A percentile compares a stretch with the other conserved stretches of the same genome.
These are phyloP conservation scores for Glebionis coronaria DNA, from an alignment of 129 eudicot genomes.

Conservation along the genomic window DNA sequence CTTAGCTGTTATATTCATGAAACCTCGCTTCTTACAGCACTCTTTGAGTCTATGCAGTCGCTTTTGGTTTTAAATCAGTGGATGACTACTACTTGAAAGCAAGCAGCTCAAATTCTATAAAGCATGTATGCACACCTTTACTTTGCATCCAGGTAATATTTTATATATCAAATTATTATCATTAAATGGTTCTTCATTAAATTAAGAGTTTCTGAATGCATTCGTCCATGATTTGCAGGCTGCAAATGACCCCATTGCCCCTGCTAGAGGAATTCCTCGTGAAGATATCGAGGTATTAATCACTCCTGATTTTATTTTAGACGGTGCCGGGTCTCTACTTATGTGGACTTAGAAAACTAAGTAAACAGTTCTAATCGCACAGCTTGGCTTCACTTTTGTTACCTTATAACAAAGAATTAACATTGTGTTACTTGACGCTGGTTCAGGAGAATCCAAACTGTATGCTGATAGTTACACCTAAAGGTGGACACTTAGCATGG, in stretches of 20 bases:
- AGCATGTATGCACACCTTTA: constrained; percentile 64
- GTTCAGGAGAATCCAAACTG: constrained; percentile 74
- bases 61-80: constrained; percentile 95
- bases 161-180: background rate
- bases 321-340: too few species aligned
- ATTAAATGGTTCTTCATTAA: background rate
- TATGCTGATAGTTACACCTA: constrained; percentile 81
- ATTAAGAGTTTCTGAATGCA: background rate
- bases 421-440: constrained; percentile 10
- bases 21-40: constrained; percentile 14
- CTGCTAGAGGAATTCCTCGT: constrained; percentile 83
- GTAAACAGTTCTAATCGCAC: too few species aligned
- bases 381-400: background rate
- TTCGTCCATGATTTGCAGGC: constrained; percentile 54
- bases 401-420: constrained; percentile 3
- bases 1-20: constrained; percentile 15
- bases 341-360: too few species aligned
- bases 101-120: constrained; percentile 70
- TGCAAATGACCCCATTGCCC: constrained; percentile 96
- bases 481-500: constrained; percentile 98
- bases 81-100: constrained; percentile 93
- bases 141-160: constrained; percentile 84
- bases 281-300: constrained; percentile 63
- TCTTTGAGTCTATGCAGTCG: constrained; percentile 46
- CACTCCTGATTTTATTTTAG: too few species aligned